Conservation (phyloP, 352 stramenopile species). For the Pythium graminicola region DNA sequence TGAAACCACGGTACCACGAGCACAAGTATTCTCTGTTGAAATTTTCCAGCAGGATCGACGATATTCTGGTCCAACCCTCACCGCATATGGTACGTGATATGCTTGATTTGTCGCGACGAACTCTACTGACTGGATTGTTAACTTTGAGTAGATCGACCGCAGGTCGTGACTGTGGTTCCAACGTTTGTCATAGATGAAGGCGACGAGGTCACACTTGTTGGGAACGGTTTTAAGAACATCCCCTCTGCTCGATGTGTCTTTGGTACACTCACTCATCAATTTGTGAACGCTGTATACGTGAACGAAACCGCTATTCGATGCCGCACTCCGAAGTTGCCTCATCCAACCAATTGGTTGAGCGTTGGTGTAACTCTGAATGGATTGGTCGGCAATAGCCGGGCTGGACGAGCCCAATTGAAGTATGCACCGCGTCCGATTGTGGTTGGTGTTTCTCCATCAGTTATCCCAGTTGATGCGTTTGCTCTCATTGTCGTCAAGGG, state of each 20-base stretch:
- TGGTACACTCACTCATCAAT: constrained; percentile 7
- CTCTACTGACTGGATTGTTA: background rate
- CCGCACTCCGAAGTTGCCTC: constrained; percentile 19
- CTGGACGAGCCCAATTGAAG: background rate
- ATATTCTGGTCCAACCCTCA: constrained; percentile 9
- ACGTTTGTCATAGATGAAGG: constrained; percentile 7
- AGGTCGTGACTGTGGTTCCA: background rate
- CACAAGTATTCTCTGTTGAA: background rate
- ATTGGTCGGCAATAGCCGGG: background rate
- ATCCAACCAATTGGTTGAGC: constrained; percentile 7
- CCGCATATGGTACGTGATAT: constrained; percentile 11
- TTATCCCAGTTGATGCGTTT: background rate
- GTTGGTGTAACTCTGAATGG: constrained; percentile 16
- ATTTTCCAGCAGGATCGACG: background rate
- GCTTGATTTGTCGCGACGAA: background rate
- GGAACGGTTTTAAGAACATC: constrained; percentile 31
- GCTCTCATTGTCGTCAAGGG: background rate
- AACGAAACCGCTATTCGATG: constrained; percentile 32
- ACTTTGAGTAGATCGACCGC: constrained; percentile 8
- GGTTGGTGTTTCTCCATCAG: background rate
- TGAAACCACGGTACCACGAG: background rate
- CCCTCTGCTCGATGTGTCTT: constrained; percentile 37
- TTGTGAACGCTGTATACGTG: constrained; percentile 26
- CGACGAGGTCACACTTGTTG: constrained; percentile 25
- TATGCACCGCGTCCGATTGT: constrained; percentile 5